These are phyloP conservation scores for Musa balbisiana DNA, from an alignment of 202 grass and related monocot genomes.

Conservation along the genomic window DNA sequence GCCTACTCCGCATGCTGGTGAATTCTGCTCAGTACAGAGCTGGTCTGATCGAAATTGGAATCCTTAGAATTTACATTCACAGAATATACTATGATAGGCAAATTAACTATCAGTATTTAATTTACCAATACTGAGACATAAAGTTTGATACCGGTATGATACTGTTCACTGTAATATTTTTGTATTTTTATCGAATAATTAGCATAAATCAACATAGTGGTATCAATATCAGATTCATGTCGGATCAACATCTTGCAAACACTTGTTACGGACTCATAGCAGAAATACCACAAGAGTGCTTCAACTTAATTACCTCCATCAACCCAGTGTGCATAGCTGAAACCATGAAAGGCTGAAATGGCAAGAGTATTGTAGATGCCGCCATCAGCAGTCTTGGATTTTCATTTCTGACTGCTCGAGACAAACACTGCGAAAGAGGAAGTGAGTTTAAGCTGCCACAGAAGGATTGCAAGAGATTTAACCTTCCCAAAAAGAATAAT, in stretches of 20 bases:
- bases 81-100: too few species aligned
- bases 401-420: slow-evolving; percentile 63
- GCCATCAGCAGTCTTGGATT: slow-evolving; percentile 74
- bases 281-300: slow-evolving; percentile 12
- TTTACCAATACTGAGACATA: too few species aligned
- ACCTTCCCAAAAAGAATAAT: not conserved
- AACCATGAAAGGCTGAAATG: slow-evolving; percentile 88
- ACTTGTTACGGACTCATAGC: not conserved
- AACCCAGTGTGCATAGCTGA: slow-evolving; percentile 85
- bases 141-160: too few species aligned
- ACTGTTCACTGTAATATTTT: too few species aligned
- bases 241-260: not conserved
- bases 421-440: slow-evolving; percentile 54
- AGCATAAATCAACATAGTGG: too few species aligned
- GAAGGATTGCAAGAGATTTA: not conserved
- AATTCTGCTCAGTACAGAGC: too few species aligned
- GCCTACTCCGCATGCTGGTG: too few species aligned
- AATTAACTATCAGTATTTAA: too few species aligned
- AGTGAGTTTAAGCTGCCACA: not conserved
- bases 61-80: too few species aligned
- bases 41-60: too few species aligned
- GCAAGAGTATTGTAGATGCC: slow-evolving; percentile 73
- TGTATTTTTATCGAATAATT: too few species aligned
- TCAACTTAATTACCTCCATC: slow-evolving; percentile 73
- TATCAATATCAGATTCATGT: too few species aligned